phyloP scores from a whole-genome alignment of 2,329 filamentous ascomycete genomes.

The Claviceps capensis region DNA sequence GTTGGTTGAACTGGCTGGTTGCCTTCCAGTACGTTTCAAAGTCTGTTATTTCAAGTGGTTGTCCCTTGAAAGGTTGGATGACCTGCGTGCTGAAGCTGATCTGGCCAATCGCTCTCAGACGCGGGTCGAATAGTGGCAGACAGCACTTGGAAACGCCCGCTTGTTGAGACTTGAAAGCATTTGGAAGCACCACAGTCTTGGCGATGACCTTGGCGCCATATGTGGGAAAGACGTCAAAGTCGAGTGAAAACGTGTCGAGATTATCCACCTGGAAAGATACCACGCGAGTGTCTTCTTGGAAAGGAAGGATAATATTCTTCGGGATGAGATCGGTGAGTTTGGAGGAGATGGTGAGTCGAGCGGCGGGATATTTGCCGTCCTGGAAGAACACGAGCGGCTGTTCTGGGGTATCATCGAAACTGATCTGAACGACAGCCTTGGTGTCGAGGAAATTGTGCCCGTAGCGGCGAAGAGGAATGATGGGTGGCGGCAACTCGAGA shows the following conservation, averaged over 20 bases:
- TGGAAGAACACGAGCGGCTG: slow-evolving; percentile 89
- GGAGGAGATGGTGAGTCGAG: slow-evolving; percentile 88
- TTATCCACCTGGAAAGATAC: slow-evolving; percentile 96
- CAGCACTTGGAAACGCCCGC: slow-evolving; percentile 63
- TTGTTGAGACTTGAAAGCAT: slow-evolving; percentile 62
- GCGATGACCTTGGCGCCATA: slow-evolving; percentile 97
- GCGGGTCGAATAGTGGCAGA: slow-evolving; percentile 82
- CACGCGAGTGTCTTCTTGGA: slow-evolving; percentile 88
- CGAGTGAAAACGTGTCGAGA: slow-evolving; percentile 80
- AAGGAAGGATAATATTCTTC: slow-evolving; percentile 86
- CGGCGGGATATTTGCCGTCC: slow-evolving; percentile 89
- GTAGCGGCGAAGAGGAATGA: slow-evolving; percentile 86
- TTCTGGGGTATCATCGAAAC: slow-evolving; percentile 65
- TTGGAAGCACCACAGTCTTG: slow-evolving; percentile 82
- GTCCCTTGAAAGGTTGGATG: slow-evolving; percentile 88
- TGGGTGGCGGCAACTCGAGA: slow-evolving; percentile 84
- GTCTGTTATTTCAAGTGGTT: slow-evolving; percentile 89
- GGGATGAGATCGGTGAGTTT: slow-evolving; percentile 94
- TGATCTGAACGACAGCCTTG: slow-evolving; percentile 90
- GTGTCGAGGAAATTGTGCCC: slow-evolving; percentile 98
- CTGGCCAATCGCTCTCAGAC: slow-evolving; percentile 81
- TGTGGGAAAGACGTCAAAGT: slow-evolving; percentile 95
- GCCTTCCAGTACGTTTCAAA: slow-evolving; percentile 99
- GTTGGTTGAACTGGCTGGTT: slow-evolving; percentile 77
- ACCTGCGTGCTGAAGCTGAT: slow-evolving; percentile 92